A percentile compares a stretch with the other conserved stretches of the same genome.
Conservation (phyloP, 371 early-diverging fungal genomes). For the Lichtheimia hyalospora region DNA sequence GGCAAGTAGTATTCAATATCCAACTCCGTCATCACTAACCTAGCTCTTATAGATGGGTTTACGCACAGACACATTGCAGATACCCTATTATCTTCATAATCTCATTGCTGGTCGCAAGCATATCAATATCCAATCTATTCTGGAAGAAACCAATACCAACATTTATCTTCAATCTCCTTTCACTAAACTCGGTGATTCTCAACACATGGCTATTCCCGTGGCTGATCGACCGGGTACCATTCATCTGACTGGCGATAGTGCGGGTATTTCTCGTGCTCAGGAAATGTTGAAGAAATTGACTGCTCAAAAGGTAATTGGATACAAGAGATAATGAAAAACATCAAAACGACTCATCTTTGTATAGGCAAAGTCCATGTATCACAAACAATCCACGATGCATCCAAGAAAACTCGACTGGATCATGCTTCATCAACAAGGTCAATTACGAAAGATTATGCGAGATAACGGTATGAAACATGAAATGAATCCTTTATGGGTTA, state of each 20-base stretch:
- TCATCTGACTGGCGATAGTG: slow-evolving; percentile 35
- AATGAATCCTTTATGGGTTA: neutral
- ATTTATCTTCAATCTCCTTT: slow-evolving; percentile 69
- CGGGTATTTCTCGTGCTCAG: slow-evolving; percentile 29
- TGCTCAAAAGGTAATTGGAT: slow-evolving; percentile 30
- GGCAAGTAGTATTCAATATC: slow-evolving; percentile 21
- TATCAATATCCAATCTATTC: slow-evolving; percentile 56
- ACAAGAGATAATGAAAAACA: too few relatives aligned
- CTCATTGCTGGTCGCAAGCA: slow-evolving; percentile 66
- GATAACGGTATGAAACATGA: slow-evolving; percentile 60
- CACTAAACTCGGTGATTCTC: slow-evolving; percentile 16
- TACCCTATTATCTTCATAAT: slow-evolving; percentile 46
- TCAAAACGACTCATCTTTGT: neutral
- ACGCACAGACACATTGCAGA: slow-evolving; percentile 19
- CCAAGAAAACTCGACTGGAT: slow-evolving; percentile 82
- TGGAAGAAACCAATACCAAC: slow-evolving; percentile 65
- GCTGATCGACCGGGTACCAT: slow-evolving; percentile 22
- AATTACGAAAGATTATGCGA: slow-evolving; percentile 66
- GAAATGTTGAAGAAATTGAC: slow-evolving; percentile 32
- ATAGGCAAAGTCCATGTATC: slow-evolving; percentile 45
- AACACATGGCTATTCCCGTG: slow-evolving; percentile 16
- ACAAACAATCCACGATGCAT: slow-evolving; percentile 41
- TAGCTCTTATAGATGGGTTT: slow-evolving; percentile 15
- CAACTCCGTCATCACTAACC: neutral
- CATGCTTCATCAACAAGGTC: slow-evolving; percentile 58